A percentile compares a stretch with the other conserved stretches of the same genome.
These are phyloP conservation scores for Calonectria naviculata DNA, from an alignment of 2,329 filamentous ascomycete genomes.

Conservation along the genomic window DNA sequence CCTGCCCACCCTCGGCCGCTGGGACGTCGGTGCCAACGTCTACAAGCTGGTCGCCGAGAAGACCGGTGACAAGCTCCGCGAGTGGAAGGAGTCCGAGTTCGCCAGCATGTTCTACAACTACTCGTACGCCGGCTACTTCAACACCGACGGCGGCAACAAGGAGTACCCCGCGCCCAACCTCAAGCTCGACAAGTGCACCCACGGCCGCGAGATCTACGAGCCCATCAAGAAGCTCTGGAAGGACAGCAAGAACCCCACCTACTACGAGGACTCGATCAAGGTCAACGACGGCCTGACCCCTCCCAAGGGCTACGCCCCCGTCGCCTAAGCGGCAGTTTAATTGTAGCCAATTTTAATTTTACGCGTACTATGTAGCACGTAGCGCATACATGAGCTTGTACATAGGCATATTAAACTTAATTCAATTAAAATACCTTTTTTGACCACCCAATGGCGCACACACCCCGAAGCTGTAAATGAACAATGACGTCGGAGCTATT, in stretches of 20 bases:
- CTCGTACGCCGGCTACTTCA: constrained; percentile 64
- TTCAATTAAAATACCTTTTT: neutral
- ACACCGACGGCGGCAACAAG: constrained; percentile 47
- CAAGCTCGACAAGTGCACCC: constrained; percentile 42
- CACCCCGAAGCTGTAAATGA: neutral
- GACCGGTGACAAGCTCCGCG: constrained; percentile 65
- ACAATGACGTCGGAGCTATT: neutral
- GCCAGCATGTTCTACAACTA: constrained; percentile 61
- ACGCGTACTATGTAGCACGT: neutral
- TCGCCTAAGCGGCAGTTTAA: constrained; percentile 16
- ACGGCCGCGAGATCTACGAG: constrained; percentile 49
- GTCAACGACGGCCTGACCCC: constrained; percentile 56
- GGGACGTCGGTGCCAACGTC: constrained; percentile 80
- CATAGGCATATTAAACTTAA: constrained; percentile 3
- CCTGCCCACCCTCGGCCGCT: constrained; percentile 76
- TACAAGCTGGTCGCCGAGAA: constrained; percentile 68
- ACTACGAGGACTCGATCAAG: constrained; percentile 54
- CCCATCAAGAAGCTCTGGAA: constrained; percentile 52
- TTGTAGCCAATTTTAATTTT: constrained; percentile 4
- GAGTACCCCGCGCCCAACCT: constrained; percentile 56
- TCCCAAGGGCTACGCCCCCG: constrained; percentile 50
- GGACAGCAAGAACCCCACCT: constrained; percentile 50
- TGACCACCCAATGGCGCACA: neutral
- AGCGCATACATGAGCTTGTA: neutral
- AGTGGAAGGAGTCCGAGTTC: constrained; percentile 50